Percentiles rank a stretch among this genome's conserved stretches.
Conservation (phyloP, 306 rosid species). For the Rubus idaeus region DNA sequence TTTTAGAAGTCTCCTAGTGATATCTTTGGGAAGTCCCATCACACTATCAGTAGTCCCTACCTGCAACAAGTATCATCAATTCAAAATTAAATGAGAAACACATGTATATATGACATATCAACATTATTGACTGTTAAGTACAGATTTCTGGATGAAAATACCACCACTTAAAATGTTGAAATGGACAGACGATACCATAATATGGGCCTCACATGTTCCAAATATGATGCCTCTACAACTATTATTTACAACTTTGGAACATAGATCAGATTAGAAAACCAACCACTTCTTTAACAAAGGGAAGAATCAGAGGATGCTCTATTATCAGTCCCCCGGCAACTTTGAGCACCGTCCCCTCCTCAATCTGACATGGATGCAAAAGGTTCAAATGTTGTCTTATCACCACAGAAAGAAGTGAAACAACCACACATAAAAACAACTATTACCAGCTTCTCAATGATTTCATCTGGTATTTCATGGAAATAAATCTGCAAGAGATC, state of each 20-base stretch:
- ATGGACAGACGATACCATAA: not conserved
- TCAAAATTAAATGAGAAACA: not conserved
- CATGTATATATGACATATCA: too few species aligned
- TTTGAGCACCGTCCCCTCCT: constrained; percentile 77
- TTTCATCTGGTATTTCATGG: constrained; percentile 82
- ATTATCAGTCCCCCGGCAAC: constrained; percentile 94
- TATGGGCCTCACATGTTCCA: not conserved
- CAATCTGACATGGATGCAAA: constrained; percentile 49
- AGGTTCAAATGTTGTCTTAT: not conserved
- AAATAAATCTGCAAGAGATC: constrained; percentile 71
- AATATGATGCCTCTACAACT: not conserved
- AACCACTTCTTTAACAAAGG: constrained; percentile 88
- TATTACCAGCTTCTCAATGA: constrained; percentile 79
- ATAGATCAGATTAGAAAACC: constrained; percentile 43
- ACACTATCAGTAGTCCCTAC: constrained; percentile 93
- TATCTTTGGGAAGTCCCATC: constrained; percentile 90
- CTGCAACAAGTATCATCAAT: constrained; percentile 47
- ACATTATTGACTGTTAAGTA: not conserved
- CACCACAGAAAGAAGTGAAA: constrained; percentile 13
- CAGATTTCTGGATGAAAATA: not conserved
- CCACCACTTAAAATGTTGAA: not conserved
- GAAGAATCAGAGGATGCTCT: constrained; percentile 82
- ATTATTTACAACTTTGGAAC: constrained; percentile 11
- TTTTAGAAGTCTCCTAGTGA: constrained; percentile 69
- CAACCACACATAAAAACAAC: constrained; percentile 26